Percentiles rank a stretch among this genome's conserved stretches.
These are phyloP conservation scores for Microcyclosporella mali DNA, from an alignment of 2,329 filamentous ascomycete genomes.

Conservation along the genomic window DNA sequence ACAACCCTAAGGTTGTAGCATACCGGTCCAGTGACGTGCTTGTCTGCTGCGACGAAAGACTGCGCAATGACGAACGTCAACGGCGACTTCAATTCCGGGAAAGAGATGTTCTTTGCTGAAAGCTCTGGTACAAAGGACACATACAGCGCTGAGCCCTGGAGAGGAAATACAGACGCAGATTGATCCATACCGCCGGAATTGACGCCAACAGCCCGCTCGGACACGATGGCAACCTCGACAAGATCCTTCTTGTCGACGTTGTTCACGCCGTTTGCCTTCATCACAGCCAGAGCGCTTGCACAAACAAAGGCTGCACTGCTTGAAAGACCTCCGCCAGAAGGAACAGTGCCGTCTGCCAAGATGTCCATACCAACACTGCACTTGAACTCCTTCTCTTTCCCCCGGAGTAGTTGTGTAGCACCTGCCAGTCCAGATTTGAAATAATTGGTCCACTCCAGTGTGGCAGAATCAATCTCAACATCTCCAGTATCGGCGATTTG, in stretches of 20 bases:
- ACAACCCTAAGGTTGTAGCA: constrained; percentile 97
- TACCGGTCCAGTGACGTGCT: constrained; percentile 85
- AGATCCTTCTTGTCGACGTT: constrained; percentile 84
- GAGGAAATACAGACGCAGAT: constrained; percentile 87
- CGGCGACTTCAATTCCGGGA: constrained; percentile 75
- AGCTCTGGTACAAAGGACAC: constrained; percentile 82
- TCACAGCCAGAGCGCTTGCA: constrained; percentile 78
- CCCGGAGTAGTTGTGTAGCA: constrained; percentile 68
- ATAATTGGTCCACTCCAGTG: constrained; percentile 96
- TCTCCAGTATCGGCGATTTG: constrained; percentile 55
- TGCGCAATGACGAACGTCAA: constrained; percentile 91
- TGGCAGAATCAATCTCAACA: constrained; percentile 68
- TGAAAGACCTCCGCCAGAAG: constrained; percentile 83
- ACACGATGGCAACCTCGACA: constrained; percentile 88
- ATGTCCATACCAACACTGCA: constrained; percentile 74
- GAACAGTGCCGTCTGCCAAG: constrained; percentile 84
- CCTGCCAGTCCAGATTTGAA: constrained; percentile 88
- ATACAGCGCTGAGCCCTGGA: constrained; percentile 77
- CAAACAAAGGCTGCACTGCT: constrained; percentile 93
- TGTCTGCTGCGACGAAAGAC: constrained; percentile 88
- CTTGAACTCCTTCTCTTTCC: constrained; percentile 56
- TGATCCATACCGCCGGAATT: constrained; percentile 99
- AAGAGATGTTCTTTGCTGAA: constrained; percentile 67
- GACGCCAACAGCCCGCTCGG: constrained; percentile 87
- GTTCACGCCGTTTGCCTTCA: constrained; percentile 74